Conservation (phyloP, 306 rosid genomes). For the Mimosa bimucronata region DNA sequence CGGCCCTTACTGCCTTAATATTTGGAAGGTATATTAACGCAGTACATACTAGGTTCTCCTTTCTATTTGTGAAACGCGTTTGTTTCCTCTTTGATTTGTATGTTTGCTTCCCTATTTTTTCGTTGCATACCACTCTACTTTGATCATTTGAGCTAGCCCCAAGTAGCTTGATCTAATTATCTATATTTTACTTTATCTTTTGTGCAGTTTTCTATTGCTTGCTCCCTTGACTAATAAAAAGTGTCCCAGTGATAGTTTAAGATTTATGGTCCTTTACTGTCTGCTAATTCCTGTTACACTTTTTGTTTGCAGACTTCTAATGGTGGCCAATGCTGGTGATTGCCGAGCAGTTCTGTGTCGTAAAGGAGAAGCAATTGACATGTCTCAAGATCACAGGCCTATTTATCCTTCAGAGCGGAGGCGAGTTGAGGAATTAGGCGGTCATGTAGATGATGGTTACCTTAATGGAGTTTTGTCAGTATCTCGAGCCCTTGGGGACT, state of each 20-base stretch:
- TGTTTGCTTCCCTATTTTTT: background rate
- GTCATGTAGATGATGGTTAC: constrained; percentile 78
- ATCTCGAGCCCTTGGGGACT: constrained; percentile 89
- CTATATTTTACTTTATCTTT: constrained; percentile 12
- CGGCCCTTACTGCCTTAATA: constrained; percentile 83
- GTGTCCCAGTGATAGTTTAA: constrained; percentile 7
- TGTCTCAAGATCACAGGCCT: constrained; percentile 97
- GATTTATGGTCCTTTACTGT: constrained; percentile 5
- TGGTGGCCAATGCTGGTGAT: constrained; percentile 98
- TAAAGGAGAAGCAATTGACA: constrained; percentile 90
- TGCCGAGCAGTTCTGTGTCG: constrained; percentile 95
- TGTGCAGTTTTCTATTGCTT: background rate
- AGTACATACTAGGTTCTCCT: constrained; percentile 12
- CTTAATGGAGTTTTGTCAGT: constrained; percentile 89
- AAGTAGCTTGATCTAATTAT: background rate
- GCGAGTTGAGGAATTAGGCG: constrained; percentile 85
- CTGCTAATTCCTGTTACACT: constrained; percentile 33
- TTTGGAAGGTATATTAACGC: constrained; percentile 74
- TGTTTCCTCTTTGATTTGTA: background rate
- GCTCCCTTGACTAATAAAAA: background rate
- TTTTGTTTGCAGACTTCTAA: constrained; percentile 62
- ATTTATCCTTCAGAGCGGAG: constrained; percentile 66
- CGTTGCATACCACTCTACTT: background rate
- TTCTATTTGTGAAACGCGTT: background rate
- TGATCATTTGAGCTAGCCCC: background rate